phyloP scores from a whole-genome alignment of 83 land plant genomes.

The Picea abies region DNA sequence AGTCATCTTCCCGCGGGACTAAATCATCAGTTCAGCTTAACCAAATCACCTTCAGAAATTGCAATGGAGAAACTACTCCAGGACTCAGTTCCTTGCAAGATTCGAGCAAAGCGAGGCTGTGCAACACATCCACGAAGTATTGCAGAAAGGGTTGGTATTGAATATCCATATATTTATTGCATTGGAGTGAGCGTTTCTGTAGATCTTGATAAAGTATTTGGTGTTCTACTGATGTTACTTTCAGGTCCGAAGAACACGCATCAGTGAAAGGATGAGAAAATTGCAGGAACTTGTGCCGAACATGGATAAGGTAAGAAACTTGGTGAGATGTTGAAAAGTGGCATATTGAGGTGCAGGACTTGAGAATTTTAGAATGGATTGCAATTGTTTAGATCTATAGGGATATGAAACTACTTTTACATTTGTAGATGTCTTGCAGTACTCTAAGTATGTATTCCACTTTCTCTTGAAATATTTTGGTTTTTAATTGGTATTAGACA shows the following conservation, averaged over 20 bases:
- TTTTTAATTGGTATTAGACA: neutral
- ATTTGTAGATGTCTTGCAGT: neutral
- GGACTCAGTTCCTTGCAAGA: constrained; percentile 42
- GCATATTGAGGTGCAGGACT: neutral
- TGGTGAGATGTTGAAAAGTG: neutral
- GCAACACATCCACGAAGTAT: constrained; percentile 70
- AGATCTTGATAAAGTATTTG: neutral
- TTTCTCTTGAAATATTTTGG: neutral
- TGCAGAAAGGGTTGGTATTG: constrained; percentile 53
- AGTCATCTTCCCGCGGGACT: constrained; percentile 24
- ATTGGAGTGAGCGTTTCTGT: neutral
- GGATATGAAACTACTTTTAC: neutral
- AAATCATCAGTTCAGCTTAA: constrained; percentile 27
- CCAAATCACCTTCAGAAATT: constrained; percentile 22
- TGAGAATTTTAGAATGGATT: neutral
- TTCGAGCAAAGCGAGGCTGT: constrained; percentile 61
- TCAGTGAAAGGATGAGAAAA: constrained; percentile 87
- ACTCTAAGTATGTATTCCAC: neutral
- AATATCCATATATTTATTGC: neutral
- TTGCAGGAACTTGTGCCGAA: constrained; percentile 88
- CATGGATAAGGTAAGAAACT: constrained; percentile 77
- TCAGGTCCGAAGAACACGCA: constrained; percentile 78
- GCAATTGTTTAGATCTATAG: neutral
- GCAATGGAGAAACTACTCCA: constrained; percentile 28
- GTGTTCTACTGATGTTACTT: neutral